Evolutionary conservation across 257 asterid species (phyloP), one percentile per base, ranked within the genome.

Genomic region (Przewalskia tangutica): DNA sequence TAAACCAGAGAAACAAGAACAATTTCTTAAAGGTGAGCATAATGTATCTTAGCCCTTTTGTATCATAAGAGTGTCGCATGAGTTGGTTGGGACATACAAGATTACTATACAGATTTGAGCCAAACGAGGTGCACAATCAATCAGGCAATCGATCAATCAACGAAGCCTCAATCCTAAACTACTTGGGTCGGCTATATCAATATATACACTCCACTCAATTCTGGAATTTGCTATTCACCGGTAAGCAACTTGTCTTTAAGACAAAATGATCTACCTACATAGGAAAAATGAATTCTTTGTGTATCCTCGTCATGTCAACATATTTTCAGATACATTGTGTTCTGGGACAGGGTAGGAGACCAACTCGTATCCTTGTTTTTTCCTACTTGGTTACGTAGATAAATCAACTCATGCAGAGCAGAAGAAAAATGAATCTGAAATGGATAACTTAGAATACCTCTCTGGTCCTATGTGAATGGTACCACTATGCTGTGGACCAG

Each of bases 401-500:
- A 17, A 68, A 68, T 42, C 54, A 68, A 68, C 34, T n/a, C 34
- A 40, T 68, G 77, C 34, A 68, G 17, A 40, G 40, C 77, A 83
- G 16, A 40, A 83, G 76, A 16, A 36, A 27, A 50, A 64, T 13
- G 48, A 14, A 82, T 70, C 65, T 79, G 77, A 84, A 82, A 68
- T n/a, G 64, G 81, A 5, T 46, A 82, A 13, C 55, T 16, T 38
- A 81, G 16, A 68, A 51, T 88, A 95, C 99, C 97, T 92, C 89
- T 95, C 99, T 1, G 95, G 85, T 80, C 97, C 98, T 81, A 95
- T 91, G 89, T 95, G 99, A 85, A 94, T 92, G 63, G 98, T 92
- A 78, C 98, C 99, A 88, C 88, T 88, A 89, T 95, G 99, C 84
- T 95, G 96, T 59, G 97, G 99, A 82, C 99, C 98, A 59, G 92